Evolutionary conservation across 2,329 filamentous ascomycete species (phyloP).

Genomic region (Aspergillus amoenus): DNA sequence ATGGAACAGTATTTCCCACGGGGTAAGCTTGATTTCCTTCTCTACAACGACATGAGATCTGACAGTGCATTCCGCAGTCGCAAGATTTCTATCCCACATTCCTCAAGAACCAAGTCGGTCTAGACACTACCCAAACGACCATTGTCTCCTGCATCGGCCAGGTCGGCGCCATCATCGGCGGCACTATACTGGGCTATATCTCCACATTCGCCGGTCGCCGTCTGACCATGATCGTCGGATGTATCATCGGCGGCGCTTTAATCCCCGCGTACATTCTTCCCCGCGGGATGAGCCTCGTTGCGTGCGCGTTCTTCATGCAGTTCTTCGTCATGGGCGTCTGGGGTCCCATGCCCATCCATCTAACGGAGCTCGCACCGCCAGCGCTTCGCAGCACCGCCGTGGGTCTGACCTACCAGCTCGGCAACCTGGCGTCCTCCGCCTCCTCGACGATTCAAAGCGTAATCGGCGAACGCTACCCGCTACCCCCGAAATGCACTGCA

Average conservation of each 20-base stretch:
- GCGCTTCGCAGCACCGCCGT: constrained; percentile 53
- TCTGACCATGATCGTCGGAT: constrained; percentile 54
- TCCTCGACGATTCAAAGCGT: neutral
- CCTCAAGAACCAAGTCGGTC: constrained; percentile 69
- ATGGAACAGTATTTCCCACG: constrained; percentile 51
- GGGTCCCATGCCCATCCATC: constrained; percentile 69
- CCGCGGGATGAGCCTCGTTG: constrained; percentile 29
- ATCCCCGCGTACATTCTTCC: constrained; percentile 72
- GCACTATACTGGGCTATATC: constrained; percentile 58
- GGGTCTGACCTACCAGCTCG: constrained; percentile 68
- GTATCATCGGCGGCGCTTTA: constrained; percentile 63
- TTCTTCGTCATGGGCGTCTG: constrained; percentile 71
- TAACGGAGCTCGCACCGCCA: constrained; percentile 73
- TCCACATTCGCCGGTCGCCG: constrained; percentile 75
- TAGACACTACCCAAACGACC: constrained; percentile 62
- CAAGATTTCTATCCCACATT: constrained; percentile 80
- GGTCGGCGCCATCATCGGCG: constrained; percentile 67
- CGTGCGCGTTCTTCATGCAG: constrained; percentile 48
- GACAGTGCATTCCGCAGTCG: constrained; percentile 47
- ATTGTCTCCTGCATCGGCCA: constrained; percentile 80
- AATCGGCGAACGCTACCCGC: neutral
- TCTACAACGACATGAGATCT: no score
- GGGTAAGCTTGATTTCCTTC: no score
- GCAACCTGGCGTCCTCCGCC: constrained; percentile 60
- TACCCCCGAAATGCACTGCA: neutral